Evolutionary conservation across 768 basidiomycete species (phyloP), one percentile per base, ranked within the genome.

Genomic region (Tephrocybe sp.): DNA sequence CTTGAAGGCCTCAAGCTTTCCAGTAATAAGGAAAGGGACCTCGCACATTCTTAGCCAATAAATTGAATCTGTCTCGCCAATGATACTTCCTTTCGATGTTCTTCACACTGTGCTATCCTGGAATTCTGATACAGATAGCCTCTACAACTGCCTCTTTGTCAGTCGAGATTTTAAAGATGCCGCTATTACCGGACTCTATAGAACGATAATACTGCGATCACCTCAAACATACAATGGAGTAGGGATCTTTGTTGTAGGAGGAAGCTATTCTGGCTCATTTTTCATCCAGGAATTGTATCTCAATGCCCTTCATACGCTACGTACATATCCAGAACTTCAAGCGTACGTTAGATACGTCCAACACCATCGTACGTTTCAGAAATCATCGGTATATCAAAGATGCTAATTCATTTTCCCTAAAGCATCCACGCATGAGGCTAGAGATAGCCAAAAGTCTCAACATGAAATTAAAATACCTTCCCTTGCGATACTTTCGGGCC

Each of bases 141-240:
- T 49, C 18, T 19, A 36, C 9, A 27, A 36, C 34, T 43, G 48
- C 26, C 48, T 49, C n/a, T 43, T 43, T 27, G 48, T 49, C 24
- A 37, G 26, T 16, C 41, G 34, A 19, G 19, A 9, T 5, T 36
- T 49, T 15, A 49, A 37, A 28, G 32, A 49, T 11, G 41, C 26
- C 1, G 41, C 41, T 13, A 49, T 49, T 16, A 16, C 35, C 26
- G 35, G 43, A 9, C 26, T 49, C 6, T 49, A 49, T 28, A 21
- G 39, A 42, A 35, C 19, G 15, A 49, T 49, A 7, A 41, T 40
- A 35, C 25, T 49, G 16, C 48, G 48, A 27, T 42, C 48, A 21
- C 48, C 48, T 28, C 48, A 37, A 28, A 12, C 12, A 2, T 49
- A 43, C 32, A 15, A 43, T 30, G 41, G 26, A 8, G 48, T 42